Percentiles rank a stretch among this genome's conserved stretches.
Conservation (phyloP, 2,329 filamentous ascomycete genomes). For the Colletotrichum sp. region DNA sequence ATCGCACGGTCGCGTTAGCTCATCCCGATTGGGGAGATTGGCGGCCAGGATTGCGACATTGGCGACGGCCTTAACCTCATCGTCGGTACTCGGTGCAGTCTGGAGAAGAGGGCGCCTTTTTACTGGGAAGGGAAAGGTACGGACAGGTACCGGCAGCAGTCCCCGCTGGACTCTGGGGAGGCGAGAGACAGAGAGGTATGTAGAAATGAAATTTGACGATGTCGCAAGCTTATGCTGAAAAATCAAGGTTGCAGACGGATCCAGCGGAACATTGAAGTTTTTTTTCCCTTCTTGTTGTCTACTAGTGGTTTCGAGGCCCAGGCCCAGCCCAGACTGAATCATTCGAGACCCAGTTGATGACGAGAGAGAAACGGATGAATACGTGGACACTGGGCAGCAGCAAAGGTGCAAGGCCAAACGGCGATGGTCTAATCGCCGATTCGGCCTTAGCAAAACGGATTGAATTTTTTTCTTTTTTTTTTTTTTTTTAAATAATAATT, state of each 20-base stretch:
- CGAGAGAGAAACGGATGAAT: neutral
- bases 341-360: neutral
- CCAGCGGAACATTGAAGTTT: neutral
- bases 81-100: constrained; percentile 10
- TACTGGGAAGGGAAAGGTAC: neutral
- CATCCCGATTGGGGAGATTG: constrained; percentile 21
- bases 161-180: neutral
- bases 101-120: neutral
- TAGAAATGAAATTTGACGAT: neutral
- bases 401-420: neutral
- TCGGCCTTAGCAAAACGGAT: neutral
- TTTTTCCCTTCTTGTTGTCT: neutral
- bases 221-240: neutral
- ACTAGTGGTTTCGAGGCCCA: neutral
- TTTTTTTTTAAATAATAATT: too few relatives aligned
- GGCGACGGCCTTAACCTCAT: constrained; percentile 18
- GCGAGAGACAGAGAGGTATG: neutral
- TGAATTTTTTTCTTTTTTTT: neutral
- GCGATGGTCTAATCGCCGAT: neutral
- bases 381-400: neutral
- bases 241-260: neutral
- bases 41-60: constrained; percentile 18
- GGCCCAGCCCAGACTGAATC: neutral
- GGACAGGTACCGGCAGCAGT: neutral
- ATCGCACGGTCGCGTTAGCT: constrained; percentile 20